Conservation (phyloP, 768 basidiomycete species). For the Mycena sanguinolenta region DNA sequence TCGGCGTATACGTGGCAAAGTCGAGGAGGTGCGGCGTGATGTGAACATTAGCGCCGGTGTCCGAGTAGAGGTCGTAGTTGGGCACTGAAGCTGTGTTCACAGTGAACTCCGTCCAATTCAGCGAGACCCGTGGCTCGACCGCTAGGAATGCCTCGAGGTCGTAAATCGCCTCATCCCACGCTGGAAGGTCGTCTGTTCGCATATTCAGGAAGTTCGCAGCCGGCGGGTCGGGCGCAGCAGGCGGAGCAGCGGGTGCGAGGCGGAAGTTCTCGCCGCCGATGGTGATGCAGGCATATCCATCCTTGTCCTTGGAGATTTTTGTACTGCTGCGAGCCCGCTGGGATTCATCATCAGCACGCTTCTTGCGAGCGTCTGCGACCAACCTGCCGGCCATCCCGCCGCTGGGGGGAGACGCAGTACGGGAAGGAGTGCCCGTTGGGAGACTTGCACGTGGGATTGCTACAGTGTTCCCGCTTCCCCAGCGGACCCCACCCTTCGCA, state of each 20-base stretch:
- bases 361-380: neutral
- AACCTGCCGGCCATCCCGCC: conserved; percentile 12
- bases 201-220: neutral
- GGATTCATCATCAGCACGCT: neutral
- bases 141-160: neutral
- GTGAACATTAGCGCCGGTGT: neutral
- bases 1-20: neutral
- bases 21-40: neutral
- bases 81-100: too few relatives aligned
- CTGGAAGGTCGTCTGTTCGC: neutral
- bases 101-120: neutral
- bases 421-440: neutral
- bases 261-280: neutral
- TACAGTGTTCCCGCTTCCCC: neutral
- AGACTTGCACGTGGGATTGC: neutral
- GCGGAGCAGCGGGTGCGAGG: neutral
- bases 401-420: neutral
- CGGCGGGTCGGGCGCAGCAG: neutral
- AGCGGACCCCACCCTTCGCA: too few relatives aligned
- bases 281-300: neutral
- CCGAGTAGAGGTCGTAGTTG: neutral
- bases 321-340: neutral
- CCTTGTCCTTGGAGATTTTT: neutral
- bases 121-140: neutral
- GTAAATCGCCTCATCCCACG: neutral